Conservation (phyloP, 2,329 filamentous ascomycete genomes). For the Ceratocystis diversiconidia region DNA sequence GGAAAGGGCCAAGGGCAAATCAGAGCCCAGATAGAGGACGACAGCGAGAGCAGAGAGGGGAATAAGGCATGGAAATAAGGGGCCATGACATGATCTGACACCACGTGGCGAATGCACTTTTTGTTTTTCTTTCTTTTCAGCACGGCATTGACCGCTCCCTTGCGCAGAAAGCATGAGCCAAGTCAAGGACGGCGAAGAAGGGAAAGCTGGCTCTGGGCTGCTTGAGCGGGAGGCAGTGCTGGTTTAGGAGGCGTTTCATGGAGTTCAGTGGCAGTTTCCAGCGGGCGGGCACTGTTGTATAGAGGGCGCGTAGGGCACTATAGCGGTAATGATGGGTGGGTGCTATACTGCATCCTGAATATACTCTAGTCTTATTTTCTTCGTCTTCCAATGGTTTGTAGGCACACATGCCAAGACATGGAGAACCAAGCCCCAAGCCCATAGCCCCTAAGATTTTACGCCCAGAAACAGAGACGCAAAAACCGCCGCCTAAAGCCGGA, state of each 20-base stretch:
- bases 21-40: neutral
- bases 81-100: neutral
- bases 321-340: neutral
- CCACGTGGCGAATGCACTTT: slow-evolving; percentile 1
- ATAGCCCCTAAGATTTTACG: neutral
- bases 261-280: neutral
- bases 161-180: neutral
- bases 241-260: neutral
- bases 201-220: neutral
- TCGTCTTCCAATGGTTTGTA: neutral
- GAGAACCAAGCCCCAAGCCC: neutral
- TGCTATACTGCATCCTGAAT: neutral
- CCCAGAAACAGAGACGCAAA: neutral
- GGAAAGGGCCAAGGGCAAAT: neutral
- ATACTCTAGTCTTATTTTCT: neutral
- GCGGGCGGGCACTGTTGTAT: neutral
- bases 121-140: neutral
- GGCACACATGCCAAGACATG: neutral
- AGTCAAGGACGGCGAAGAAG: neutral
- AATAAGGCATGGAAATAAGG: slow-evolving; percentile 1
- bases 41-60: neutral
- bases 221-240: neutral
- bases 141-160: slow-evolving; percentile 1
- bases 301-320: neutral
- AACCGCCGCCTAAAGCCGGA: neutral